Evolutionary conservation across 2,329 filamentous ascomycete species (phyloP), one percentile per base, ranked within the genome.

Genomic region (Cryphonectria nitschkei): DNA sequence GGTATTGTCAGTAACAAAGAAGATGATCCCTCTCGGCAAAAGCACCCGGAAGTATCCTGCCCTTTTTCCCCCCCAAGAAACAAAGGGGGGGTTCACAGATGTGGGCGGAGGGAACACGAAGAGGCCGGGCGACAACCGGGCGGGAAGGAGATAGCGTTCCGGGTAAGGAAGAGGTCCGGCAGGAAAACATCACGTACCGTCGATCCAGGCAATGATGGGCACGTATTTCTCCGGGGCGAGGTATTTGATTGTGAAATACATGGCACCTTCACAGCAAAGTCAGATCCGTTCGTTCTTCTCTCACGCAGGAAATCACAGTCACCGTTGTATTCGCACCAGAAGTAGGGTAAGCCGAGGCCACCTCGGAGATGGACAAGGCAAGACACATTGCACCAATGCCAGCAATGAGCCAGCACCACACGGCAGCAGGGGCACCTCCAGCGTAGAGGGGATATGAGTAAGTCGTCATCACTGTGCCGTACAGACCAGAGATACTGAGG

Each of bases 341-440:
- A 1, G 87, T 89, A 16, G 87, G 87, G 76, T 89, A 89, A 3
- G 86, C 86, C 54, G 85, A 87, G 41, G 87, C 85, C 37, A 89
- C 80, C 78, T 89, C 86, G 58, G 86, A 85, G 46, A 88, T 86
- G 13, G 86, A 88, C 37, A 81, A 75, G 65, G 82, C 82, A 67
- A 89, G 86, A 74, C 85, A 87, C 81, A 89, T 84, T 70, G 86
- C 87, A 14, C 87, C 87, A 61, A 82, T 79, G 67, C 87, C 87
- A 39, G 85, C 85, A 70, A 88, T 86, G 65, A 87, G 76, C 87
- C 87, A 89, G 76, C 84, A 88, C 87, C 87, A 89, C 5, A 89
- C 82, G 9, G 82, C 85, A 8, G 86, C 82, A 34, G 86, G 83
- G 50, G 84, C 81, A 66, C 87, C 87, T 72, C 86, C 86, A 19